Base-by-base conservation (phyloP, 2,329 filamentous ascomycete species). In the Knoxdaviesia capensis region DNA sequence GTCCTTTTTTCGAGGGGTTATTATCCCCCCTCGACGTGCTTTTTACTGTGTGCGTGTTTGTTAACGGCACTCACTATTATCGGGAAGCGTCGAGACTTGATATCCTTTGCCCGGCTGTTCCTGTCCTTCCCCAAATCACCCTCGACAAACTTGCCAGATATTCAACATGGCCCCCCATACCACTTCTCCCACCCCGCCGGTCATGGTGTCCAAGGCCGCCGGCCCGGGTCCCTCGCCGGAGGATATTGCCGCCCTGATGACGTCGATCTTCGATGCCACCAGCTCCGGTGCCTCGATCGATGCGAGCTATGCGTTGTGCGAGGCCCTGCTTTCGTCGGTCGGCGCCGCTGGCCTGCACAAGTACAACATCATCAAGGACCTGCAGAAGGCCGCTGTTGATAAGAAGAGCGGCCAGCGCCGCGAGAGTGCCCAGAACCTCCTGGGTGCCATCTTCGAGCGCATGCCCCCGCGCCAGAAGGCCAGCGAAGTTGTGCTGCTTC, bases 351-450 rank as follows among this genome's bases (percentile, higher is more conserved):
- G 71, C 44, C 62, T 77, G 40, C 52, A 59, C 34, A 52, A 62
- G 40, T 75, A 74, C 53, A 68, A 68, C 48, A 55, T 77, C 48
- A 53, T 74, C 31, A 57, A 63, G 51, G 68, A 73, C 55, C 49
- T 74, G 47, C 71, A 67, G 55, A 74, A 93, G 68, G 84, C 83
- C 34, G 86, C 88, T 4, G 64, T 69, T 51, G 86, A 96, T 64
- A 98, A 96, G 76, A 98, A 98, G 69, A 87, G 78, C 59, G 80
- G 80, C 10, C 70, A 80, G 35, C 75, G 74, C 51, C 74, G 88
- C 52, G 90, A 98, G 64, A 85, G 86, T 54, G 81, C 87, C 49
- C 92, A 96, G 75, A 92, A 94, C 59, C 79, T 93, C 36, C 71
- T 96, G 29, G 90, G 92, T 44, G 88, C 92, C 43, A 67, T 98